Base-by-base conservation (phyloP, 495 filamentous ascomycete species). In the Cryomyces minteri region DNA sequence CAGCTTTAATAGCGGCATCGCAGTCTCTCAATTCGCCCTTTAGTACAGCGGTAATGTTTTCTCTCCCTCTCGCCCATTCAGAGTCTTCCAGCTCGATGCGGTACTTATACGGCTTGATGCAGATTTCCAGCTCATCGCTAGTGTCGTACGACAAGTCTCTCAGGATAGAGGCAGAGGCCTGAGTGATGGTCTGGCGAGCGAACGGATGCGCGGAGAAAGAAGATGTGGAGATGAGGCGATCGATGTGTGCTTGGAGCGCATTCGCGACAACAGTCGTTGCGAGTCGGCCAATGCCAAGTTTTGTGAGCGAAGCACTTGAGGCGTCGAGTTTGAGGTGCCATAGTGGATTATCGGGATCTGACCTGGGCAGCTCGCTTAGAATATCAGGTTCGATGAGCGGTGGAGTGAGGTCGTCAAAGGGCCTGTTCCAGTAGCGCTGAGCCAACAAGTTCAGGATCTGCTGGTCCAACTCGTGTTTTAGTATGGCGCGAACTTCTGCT, bases 31-130 rank as follows among this genome's bases (percentile, higher is more conserved):
- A 67, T 55, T 99, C 90, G 29, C 78, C 74, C 58, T 88, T 92
- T 9, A 99, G 61, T 0, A 87, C 73, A 8, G 69, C 74, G 46
- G 73, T 69, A 32, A 84, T 74, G 51, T 87, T 87, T 12, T 90
- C 85, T 47, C 86, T 66, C 0, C 84, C 86, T 47, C 80, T 75
- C 5, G 67, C 61, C 90, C 90, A 99, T 58, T 96, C 92, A 5
- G 74, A 66, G 18, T 84, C 81, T 50, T 94, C 82, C 40, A 96
- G 77, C 56, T 99, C 90, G 41, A 96, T 90, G 47, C 95, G 84
- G 52, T 80, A 96, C 58, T 96, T 99, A 67, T 87, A 99, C 2
- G 90, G 90, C 59, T 99, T 99, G 67, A 99, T 88, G 57, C 90
- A 96, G 56, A 95, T 95, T 61, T 99, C 90, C n/a, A 99, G 86